Conservation (phyloP, 257 asterid genomes). For the Hygrophila difformis region DNA sequence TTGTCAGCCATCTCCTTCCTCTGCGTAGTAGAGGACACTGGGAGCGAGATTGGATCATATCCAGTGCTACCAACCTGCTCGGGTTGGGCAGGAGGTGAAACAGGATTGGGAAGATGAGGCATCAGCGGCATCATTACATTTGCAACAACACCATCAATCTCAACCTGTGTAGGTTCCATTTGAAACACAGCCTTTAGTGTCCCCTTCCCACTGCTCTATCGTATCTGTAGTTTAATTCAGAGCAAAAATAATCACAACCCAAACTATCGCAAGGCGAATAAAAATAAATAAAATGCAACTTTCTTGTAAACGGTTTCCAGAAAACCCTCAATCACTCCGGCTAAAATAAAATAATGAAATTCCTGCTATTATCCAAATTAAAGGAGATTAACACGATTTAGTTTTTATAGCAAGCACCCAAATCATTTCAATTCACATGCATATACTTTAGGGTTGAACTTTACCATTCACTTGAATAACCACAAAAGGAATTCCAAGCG, state of each 20-base stretch:
- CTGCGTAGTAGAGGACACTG: constrained; percentile 16
- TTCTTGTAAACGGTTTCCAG: not conserved
- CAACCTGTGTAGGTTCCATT: constrained; percentile 42
- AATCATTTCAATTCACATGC: too few relatives aligned
- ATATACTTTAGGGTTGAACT: not conserved
- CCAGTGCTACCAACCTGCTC: constrained; percentile 21
- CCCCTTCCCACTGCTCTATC: constrained; percentile 1
- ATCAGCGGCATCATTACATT: too few relatives aligned
- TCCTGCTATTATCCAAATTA: too few relatives aligned
- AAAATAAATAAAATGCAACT: constrained; percentile 3
- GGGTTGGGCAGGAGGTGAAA: constrained; percentile 13
- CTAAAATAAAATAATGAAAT: not conserved
- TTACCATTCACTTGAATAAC: too few relatives aligned
- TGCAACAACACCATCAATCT: constrained; percentile 13
- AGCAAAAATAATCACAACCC: not conserved
- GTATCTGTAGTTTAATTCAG: not conserved
- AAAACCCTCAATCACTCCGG: not conserved
- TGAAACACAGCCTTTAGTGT: constrained; percentile 6
- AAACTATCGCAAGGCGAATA: not conserved
- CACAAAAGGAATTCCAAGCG: not conserved
- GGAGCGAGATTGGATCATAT: constrained; percentile 7
- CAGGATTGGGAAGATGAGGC: not conserved
- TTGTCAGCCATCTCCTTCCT: constrained; percentile 18
- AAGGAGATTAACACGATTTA: not conserved
- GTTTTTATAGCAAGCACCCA: not conserved